These are phyloP conservation scores for Backusella mclennaniae DNA, from an alignment of 192 early-diverging fungal species.

Conservation along the genomic window DNA sequence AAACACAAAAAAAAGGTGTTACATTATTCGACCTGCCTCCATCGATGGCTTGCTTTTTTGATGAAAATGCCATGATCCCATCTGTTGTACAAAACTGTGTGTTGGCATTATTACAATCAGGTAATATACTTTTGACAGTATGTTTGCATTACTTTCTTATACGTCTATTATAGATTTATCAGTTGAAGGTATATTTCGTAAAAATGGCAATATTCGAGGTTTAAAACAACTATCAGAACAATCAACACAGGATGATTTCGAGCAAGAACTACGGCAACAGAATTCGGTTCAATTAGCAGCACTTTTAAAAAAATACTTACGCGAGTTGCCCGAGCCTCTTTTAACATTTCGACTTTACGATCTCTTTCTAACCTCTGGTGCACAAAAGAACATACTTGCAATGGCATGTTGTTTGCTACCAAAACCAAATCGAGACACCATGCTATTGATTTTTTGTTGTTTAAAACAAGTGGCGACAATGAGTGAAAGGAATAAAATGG, in stretches of 20 bases:
- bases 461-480: conserved; percentile 80
- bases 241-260: conserved; percentile 56
- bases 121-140: conserved; percentile 37
- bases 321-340: conserved; percentile 94
- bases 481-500: conserved; percentile 88
- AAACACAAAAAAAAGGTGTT: neutral
- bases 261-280: conserved; percentile 36
- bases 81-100: conserved; percentile 82
- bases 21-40: neutral
- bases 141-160: neutral
- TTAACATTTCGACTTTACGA: conserved; percentile 86
- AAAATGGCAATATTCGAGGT: conserved; percentile 95
- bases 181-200: conserved; percentile 94
- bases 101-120: conserved; percentile 67
- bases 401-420: conserved; percentile 83
- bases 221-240: conserved; percentile 81
- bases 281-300: conserved; percentile 92
- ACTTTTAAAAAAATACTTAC: conserved; percentile 92
- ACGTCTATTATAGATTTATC: conserved; percentile 59
- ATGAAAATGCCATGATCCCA: conserved; percentile 72
- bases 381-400: conserved; percentile 61
- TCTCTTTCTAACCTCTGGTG: conserved; percentile 53
- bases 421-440: conserved; percentile 87
- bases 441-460: conserved; percentile 84
- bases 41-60: conserved; percentile 39